Percentiles rank a stretch among this genome's conserved stretches.
Evolutionary conservation across 2,329 filamentous ascomycete species (phyloP).

Genomic region (Aspergillaceae sp.): DNA sequence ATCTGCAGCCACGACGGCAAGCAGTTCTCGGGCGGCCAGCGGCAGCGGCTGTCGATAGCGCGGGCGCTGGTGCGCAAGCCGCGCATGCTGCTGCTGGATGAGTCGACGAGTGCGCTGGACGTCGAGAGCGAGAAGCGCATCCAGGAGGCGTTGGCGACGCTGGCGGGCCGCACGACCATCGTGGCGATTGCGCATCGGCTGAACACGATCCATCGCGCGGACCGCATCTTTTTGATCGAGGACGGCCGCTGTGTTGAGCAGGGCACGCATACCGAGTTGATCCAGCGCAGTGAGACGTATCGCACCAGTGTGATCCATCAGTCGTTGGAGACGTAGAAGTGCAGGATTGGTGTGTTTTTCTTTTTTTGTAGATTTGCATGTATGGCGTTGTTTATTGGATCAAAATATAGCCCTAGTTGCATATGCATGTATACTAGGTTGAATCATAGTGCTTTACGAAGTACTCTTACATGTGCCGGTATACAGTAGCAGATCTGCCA

Average conservation of each 20-base stretch:
- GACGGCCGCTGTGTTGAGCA: slow-evolving; percentile 41
- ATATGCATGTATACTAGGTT: no score
- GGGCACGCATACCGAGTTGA: slow-evolving; percentile 42
- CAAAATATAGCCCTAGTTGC: not conserved
- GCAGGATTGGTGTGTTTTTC: not conserved
- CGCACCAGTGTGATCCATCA: slow-evolving; percentile 44
- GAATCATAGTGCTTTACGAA: no score
- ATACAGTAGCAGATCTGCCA: no score
- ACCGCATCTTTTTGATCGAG: slow-evolving; percentile 66
- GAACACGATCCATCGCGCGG: slow-evolving; percentile 46
- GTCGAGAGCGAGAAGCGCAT: slow-evolving; percentile 45
- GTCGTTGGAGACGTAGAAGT: slow-evolving; percentile 28
- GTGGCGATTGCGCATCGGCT: slow-evolving; percentile 36
- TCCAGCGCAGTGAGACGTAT: slow-evolving; percentile 43
- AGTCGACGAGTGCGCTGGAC: slow-evolving; percentile 53
- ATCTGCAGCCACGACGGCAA: slow-evolving; percentile 48
- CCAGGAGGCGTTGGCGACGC: slow-evolving; percentile 31
- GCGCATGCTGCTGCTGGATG: slow-evolving; percentile 50
- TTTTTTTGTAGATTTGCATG: not conserved
- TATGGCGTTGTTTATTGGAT: not conserved
- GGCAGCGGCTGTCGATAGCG: slow-evolving; percentile 51
- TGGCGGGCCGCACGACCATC: slow-evolving; percentile 27
- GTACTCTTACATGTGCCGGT: no score
- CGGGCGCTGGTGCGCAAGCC: slow-evolving; percentile 49
- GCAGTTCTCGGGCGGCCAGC: slow-evolving; percentile 50